Conservation (phyloP, 768 basidiomycete genomes). For the Agrocybe praecox region DNA sequence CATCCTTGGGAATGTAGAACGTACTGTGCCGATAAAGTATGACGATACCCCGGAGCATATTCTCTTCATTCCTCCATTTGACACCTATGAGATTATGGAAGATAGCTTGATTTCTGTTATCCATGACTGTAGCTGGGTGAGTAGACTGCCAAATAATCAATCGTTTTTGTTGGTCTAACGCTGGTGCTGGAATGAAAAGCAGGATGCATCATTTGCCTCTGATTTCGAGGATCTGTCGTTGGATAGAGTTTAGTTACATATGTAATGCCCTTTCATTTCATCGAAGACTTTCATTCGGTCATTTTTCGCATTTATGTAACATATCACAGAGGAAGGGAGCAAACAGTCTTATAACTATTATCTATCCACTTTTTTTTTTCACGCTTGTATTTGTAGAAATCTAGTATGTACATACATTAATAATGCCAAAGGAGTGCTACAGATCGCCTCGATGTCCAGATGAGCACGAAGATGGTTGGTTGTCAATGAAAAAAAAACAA, state of each 20-base stretch:
- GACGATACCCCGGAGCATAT: constrained; percentile 29
- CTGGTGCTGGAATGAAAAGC: neutral
- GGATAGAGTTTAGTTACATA: neutral
- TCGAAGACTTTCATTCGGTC: too few species aligned
- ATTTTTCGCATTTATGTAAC: neutral
- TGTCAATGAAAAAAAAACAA: neutral
- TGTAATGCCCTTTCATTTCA: neutral
- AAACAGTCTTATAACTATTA: neutral
- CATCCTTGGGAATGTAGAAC: constrained; percentile 26
- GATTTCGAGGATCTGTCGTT: constrained; percentile 11
- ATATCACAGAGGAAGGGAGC: neutral
- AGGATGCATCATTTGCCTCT: constrained; percentile 13
- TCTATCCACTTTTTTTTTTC: too few species aligned
- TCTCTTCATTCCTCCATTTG: constrained; percentile 26
- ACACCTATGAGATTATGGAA: constrained; percentile 23
- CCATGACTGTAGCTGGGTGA: constrained; percentile 23
- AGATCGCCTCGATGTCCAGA: constrained; percentile 23
- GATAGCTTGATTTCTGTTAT: constrained; percentile 22
- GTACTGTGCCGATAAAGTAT: constrained; percentile 23
- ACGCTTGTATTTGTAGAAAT: neutral
- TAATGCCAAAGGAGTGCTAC: constrained; percentile 10
- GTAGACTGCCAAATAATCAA: constrained; percentile 1
- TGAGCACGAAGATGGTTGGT: constrained; percentile 8
- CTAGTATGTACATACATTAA: neutral
- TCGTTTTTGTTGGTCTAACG: neutral